Conservation (phyloP, 2,329 filamentous ascomycete species). For the Daldinia sp. region DNA sequence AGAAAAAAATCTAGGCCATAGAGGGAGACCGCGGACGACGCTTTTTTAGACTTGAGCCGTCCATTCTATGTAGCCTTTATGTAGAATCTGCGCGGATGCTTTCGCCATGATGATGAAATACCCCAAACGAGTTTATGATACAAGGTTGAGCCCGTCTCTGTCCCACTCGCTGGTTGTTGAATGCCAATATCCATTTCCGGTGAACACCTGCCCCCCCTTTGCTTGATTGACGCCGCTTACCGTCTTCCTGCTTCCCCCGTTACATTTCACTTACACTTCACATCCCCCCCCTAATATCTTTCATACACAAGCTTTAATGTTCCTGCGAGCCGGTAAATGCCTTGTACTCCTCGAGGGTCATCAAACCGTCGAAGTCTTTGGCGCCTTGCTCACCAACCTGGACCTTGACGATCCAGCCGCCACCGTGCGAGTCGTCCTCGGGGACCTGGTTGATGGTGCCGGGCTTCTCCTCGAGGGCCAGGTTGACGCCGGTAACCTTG, state of each 20-base stretch:
- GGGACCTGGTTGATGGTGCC: constrained; percentile 87
- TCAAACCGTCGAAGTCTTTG: constrained; percentile 76
- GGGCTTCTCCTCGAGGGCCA: constrained; percentile 81
- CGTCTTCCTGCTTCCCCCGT: background rate
- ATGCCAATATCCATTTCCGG: constrained; percentile 28
- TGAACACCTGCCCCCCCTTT: constrained; percentile 22
- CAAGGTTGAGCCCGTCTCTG: constrained; percentile 48
- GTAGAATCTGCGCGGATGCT: constrained; percentile 29
- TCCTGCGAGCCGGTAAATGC: constrained; percentile 65
- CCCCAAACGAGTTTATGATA: constrained; percentile 45
- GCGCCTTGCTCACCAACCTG: constrained; percentile 72
- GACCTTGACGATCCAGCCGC: constrained; percentile 94
- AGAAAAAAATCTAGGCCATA: background rate
- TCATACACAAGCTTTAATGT: constrained; percentile 44
- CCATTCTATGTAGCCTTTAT: constrained; percentile 32
- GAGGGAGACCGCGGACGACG: constrained; percentile 4
- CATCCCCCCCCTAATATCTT: background rate
- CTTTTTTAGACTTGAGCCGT: constrained; percentile 30
- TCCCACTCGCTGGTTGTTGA: constrained; percentile 33
- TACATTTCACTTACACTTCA: background rate
- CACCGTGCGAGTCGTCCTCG: constrained; percentile 76
- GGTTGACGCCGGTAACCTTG: constrained; percentile 78
- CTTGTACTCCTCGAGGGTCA: constrained; percentile 82
- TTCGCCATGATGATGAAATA: constrained; percentile 35
- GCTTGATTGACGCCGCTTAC: background rate